Percentiles rank a stretch among this genome's conserved stretches.
Evolutionary conservation across 345 rosid genomes (phyloP).

Genomic region (Eutrema japonicum): DNA sequence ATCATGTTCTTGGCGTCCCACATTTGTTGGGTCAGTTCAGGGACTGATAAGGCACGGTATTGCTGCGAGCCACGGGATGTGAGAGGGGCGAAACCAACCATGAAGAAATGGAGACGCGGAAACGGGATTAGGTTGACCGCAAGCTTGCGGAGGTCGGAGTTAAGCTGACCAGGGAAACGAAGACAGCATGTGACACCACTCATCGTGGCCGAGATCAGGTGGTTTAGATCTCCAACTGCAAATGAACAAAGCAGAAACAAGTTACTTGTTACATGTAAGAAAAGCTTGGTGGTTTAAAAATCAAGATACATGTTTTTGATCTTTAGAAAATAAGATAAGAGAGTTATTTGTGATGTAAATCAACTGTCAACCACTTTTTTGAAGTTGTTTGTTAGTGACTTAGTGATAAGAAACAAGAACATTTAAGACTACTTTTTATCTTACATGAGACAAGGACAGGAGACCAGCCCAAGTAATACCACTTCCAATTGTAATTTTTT

Average conservation of each 20-base stretch:
- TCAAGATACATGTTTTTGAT: background rate
- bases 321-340: conserved; percentile 4
- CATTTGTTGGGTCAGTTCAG: conserved; percentile 55
- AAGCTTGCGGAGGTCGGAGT: conserved; percentile 57
- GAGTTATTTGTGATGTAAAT: background rate
- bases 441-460: conserved; percentile 16
- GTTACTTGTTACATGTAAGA: conserved; percentile 7
- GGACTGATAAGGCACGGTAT: conserved; percentile 50
- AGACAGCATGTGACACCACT: conserved; percentile 63
- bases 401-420: background rate
- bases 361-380: background rate
- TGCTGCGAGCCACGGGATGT: conserved; percentile 55
- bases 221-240: conserved; percentile 57
- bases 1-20: conserved; percentile 59
- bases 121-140: conserved; percentile 55
- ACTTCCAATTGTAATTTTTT: background rate
- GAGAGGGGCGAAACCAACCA: conserved; percentile 61
- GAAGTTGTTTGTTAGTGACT: background rate
- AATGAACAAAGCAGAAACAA: background rate
- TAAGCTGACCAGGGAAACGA: conserved; percentile 61
- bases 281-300: background rate
- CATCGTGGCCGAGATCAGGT: conserved; percentile 60
- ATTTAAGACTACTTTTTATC: background rate
- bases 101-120: conserved; percentile 59
- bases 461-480: conserved; percentile 9